These are phyloP conservation scores for Epichloe baconii DNA, from an alignment of 2,329 filamentous ascomycete genomes.

Conservation along the genomic window DNA sequence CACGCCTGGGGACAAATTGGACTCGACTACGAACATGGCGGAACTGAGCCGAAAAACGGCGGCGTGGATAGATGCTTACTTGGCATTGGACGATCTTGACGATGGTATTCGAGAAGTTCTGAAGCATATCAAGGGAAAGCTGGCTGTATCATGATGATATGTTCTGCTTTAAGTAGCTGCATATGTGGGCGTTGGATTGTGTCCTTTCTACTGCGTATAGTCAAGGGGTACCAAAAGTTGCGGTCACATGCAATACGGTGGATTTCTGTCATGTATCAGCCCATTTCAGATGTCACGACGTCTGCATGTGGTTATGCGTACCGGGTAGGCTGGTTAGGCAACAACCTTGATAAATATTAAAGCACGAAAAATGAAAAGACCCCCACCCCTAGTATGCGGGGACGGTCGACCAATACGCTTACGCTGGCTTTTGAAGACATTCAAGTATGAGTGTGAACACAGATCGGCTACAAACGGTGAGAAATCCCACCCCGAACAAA, in stretches of 20 bases:
- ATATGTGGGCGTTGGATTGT: background rate
- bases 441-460: too few species aligned
- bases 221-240: too few species aligned
- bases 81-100: conserved; percentile 38
- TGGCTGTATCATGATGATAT: conserved; percentile 7
- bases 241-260: too few species aligned
- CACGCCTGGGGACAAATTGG: conserved; percentile 39
- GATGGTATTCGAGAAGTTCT: conserved; percentile 42
- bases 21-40: conserved; percentile 30
- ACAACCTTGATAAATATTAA: background rate
- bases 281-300: too few species aligned
- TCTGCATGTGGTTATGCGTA: background rate
- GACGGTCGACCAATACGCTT: background rate
- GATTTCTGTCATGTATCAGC: too few species aligned
- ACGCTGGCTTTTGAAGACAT: too few species aligned
- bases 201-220: too few species aligned
- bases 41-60: conserved; percentile 34
- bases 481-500: too few species aligned
- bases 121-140: conserved; percentile 32
- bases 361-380: background rate
- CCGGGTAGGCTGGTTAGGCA: background rate
- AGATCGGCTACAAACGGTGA: too few species aligned
- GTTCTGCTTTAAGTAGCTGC: background rate
- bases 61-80: conserved; percentile 41
- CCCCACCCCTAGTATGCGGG: background rate